phyloP scores from a whole-genome alignment of 768 basidiomycete genomes.

The Russula olivacea region DNA sequence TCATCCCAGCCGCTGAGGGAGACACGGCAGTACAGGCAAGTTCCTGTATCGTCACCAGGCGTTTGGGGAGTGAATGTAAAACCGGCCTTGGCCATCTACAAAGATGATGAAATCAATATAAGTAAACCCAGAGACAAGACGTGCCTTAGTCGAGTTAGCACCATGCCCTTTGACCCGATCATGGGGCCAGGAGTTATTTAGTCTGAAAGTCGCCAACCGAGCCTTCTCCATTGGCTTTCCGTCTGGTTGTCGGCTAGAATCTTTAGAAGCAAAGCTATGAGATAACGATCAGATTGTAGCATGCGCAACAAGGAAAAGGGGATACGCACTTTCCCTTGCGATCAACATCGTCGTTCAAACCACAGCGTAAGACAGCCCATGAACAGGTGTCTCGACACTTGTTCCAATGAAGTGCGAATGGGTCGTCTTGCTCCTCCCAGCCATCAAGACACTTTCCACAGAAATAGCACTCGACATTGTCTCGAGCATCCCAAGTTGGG shows the following conservation, averaged over 20 bases:
- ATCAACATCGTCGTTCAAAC: constrained; percentile 53
- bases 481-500: constrained; percentile 59
- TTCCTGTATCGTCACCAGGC: constrained; percentile 68
- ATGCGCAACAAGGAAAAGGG: neutral
- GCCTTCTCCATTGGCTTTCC: constrained; percentile 68
- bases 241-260: constrained; percentile 58
- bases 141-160: constrained; percentile 66
- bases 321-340: constrained; percentile 47
- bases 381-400: constrained; percentile 64
- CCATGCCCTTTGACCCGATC: constrained; percentile 55
- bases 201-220: constrained; percentile 57
- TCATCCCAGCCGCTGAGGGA: constrained; percentile 82
- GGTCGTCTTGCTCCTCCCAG: constrained; percentile 84
- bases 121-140: constrained; percentile 1
- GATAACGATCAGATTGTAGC: neutral
- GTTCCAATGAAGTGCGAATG: constrained; percentile 72
- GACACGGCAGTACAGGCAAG: constrained; percentile 80
- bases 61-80: constrained; percentile 73
- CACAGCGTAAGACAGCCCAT: constrained; percentile 81
- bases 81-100: constrained; percentile 83
- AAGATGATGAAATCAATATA: constrained; percentile 8
- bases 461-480: constrained; percentile 78
- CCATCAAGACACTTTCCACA: constrained; percentile 78
- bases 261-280: constrained; percentile 51
- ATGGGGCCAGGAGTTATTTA: constrained; percentile 60